These are phyloP conservation scores for Penicillium fimorum DNA, from an alignment of 495 filamentous ascomycete genomes.

Conservation along the genomic window DNA sequence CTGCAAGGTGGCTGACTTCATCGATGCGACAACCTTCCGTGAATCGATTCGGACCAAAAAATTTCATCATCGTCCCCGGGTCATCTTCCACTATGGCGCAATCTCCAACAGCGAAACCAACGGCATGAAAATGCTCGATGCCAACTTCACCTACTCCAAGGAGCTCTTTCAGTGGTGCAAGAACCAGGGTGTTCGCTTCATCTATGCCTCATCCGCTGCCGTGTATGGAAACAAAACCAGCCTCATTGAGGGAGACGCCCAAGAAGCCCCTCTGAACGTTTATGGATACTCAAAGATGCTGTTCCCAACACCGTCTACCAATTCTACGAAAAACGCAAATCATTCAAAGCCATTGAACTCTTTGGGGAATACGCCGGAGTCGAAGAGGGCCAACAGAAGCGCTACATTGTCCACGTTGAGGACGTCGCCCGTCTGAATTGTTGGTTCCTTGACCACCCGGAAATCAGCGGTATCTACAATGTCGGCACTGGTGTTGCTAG, in stretches of 20 bases:
- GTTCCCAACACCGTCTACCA: not conserved
- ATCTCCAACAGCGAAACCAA: not conserved
- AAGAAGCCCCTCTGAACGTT: constrained; percentile 1
- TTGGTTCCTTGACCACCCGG: constrained; percentile 10
- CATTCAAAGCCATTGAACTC: constrained; percentile 5
- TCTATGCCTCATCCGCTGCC: constrained; percentile 6
- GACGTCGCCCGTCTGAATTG: constrained; percentile 11
- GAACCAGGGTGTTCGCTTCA: not conserved
- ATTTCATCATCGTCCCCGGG: not conserved
- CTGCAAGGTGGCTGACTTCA: constrained; percentile 1
- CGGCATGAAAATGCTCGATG: not conserved
- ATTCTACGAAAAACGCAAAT: constrained; percentile 4
- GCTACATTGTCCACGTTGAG: constrained; percentile 8
- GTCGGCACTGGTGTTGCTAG: constrained; percentile 5
- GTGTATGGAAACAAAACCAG: not conserved
- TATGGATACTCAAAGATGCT: constrained; percentile 6
- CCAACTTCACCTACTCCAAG: constrained; percentile 7
- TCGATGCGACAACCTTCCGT: not conserved
- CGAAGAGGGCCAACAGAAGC: constrained; percentile 7
- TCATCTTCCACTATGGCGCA: constrained; percentile 3
- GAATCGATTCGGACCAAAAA: not conserved
- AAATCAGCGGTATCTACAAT: constrained; percentile 7
- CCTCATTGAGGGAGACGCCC: not conserved
- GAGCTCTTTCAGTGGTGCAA: constrained; percentile 10
- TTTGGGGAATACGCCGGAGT: constrained; percentile 6